Percentiles rank a stretch among this genome's conserved stretches.
Evolutionary conservation across 1,284 basidiomycete genomes (phyloP).

Genomic region (Sparassis latifolia): DNA sequence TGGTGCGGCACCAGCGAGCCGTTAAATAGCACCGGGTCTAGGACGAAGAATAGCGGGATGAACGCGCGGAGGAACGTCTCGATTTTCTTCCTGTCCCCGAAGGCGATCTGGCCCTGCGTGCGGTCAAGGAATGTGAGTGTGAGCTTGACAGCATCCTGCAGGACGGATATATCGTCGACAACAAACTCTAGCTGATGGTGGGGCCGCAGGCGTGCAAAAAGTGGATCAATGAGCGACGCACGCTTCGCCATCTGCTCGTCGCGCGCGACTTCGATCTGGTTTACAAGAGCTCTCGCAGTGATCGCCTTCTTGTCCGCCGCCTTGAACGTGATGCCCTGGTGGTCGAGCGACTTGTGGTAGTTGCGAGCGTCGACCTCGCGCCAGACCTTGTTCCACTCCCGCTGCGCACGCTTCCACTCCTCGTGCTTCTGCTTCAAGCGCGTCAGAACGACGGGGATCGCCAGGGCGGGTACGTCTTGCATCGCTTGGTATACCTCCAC

Average conservation of each 20-base stretch:
- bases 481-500: constrained; percentile 86
- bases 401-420: constrained; percentile 98
- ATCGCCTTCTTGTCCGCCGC: constrained; percentile 88
- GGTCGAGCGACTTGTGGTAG: constrained; percentile 90
- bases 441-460: constrained; percentile 89
- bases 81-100: constrained; percentile 73
- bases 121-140: constrained; percentile 90
- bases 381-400: constrained; percentile 99
- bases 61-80: constrained; percentile 83
- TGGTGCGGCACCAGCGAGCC: constrained; percentile 49
- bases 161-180: constrained; percentile 69
- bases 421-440: constrained; percentile 96
- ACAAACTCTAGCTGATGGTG: constrained; percentile 79
- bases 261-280: constrained; percentile 84
- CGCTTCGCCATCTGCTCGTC: constrained; percentile 83
- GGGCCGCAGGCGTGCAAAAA: constrained; percentile 65
- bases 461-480: constrained; percentile 89
- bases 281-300: constrained; percentile 78
- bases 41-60: constrained; percentile 65
- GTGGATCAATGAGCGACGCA: constrained; percentile 69
- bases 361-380: constrained; percentile 93
- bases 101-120: constrained; percentile 63
- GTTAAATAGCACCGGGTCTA: constrained; percentile 69
- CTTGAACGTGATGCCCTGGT: constrained; percentile 91
- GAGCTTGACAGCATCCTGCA: constrained; percentile 87